Percentiles rank a stretch among this genome's conserved stretches.
Evolutionary conservation across 176 grass and related monocot genomes (phyloP).

Genomic region (Chloris gayana): DNA sequence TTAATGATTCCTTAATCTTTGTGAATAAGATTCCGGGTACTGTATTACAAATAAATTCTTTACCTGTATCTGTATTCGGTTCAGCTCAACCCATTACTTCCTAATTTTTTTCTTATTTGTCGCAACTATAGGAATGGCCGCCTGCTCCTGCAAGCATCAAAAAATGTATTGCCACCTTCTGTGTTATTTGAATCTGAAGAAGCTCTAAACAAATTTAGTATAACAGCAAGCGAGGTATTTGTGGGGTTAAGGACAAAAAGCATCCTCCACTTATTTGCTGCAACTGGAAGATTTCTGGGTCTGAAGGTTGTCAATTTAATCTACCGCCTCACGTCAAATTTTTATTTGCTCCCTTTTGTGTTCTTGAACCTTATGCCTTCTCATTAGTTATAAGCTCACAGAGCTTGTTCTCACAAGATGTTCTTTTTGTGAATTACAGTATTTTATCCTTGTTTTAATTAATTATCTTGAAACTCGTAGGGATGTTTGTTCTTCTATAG

Average conservation of each 20-base stretch:
- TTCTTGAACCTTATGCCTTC: constrained; percentile 7
- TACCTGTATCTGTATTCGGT: constrained; percentile 25
- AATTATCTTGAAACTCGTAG: constrained; percentile 27
- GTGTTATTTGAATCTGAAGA: constrained; percentile 67
- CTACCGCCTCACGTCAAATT: not conserved
- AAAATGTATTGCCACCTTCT: constrained; percentile 70
- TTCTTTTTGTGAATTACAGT: not conserved
- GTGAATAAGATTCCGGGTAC: not conserved
- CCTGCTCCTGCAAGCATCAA: constrained; percentile 82
- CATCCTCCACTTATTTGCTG: constrained; percentile 85
- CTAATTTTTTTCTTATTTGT: constrained; percentile 39
- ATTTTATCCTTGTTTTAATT: constrained; percentile 39
- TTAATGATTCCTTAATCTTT: constrained; percentile 9
- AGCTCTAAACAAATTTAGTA: constrained; percentile 73
- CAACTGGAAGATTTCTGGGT: constrained; percentile 75
- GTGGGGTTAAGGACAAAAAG: constrained; percentile 76
- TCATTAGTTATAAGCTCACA: constrained; percentile 19
- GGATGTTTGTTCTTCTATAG: constrained; percentile 12
- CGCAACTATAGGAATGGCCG: constrained; percentile 72
- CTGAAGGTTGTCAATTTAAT: constrained; percentile 63
- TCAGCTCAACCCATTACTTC: constrained; percentile 22
- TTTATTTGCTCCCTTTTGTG: not conserved
- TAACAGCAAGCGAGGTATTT: constrained; percentile 76
- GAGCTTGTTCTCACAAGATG: constrained; percentile 27
- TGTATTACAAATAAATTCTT: constrained; percentile 20